Evolutionary conservation across 768 basidiomycete genomes (phyloP).

Genomic region (Atractiella rhizophila): DNA sequence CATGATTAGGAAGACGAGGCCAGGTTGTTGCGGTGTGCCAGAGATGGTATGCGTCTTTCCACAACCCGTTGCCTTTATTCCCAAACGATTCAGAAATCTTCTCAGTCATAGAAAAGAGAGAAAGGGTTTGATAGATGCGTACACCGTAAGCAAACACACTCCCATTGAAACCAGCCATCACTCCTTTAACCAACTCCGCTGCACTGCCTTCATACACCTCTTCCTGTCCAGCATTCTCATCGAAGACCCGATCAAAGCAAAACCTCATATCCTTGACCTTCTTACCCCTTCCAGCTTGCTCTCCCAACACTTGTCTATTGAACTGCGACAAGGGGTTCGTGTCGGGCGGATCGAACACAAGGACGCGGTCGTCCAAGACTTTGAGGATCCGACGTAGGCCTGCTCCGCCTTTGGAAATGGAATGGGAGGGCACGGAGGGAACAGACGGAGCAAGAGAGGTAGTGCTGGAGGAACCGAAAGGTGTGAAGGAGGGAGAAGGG

Average conservation of each 20-base stretch:
- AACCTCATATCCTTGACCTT: conserved; percentile 91
- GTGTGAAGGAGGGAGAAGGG: no score
- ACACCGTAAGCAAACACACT: conserved; percentile 98
- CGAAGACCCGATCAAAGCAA: conserved; percentile 86
- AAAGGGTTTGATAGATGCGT: conserved; percentile 18
- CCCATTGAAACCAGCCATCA: conserved; percentile 84
- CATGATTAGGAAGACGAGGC: conserved; percentile 91
- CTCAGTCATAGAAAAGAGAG: background rate
- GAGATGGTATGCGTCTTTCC: conserved; percentile 99
- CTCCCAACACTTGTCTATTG: conserved; percentile 54
- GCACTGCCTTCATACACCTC: conserved; percentile 71
- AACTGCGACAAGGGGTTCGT: conserved; percentile 55
- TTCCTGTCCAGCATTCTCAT: conserved; percentile 50
- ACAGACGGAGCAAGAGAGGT: background rate
- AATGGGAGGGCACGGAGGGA: background rate
- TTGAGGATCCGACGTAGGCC: conserved; percentile 34
- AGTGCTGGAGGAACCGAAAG: background rate
- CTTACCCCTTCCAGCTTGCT: conserved; percentile 43
- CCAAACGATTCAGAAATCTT: conserved; percentile 2
- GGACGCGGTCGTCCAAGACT: conserved; percentile 74
- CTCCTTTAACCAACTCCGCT: conserved; percentile 52
- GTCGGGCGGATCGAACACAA: conserved; percentile 89
- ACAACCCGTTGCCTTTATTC: conserved; percentile 86
- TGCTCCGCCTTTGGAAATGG: background rate
- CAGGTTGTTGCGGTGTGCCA: conserved; percentile 61